A percentile compares a stretch with the other conserved stretches of the same genome.
Conservation (phyloP, 768 basidiomycete species). For the Tremella fuciformis region DNA sequence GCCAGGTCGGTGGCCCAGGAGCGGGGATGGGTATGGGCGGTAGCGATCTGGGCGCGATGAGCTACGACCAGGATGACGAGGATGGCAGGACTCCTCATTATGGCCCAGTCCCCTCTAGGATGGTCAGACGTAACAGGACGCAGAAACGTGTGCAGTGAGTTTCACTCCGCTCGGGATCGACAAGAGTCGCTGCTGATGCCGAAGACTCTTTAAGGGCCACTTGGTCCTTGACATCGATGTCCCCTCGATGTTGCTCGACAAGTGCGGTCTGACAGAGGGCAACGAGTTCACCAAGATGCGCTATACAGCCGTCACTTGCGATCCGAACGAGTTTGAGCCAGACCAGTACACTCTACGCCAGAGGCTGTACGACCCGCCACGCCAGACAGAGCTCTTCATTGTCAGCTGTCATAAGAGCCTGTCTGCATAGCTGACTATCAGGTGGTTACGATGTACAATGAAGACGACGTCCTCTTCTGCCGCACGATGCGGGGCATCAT, state of each 20-base stretch:
- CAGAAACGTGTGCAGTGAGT: slow-evolving; percentile 76
- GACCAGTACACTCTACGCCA: slow-evolving; percentile 82
- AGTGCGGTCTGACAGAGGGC: slow-evolving; percentile 73
- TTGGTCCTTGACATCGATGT: slow-evolving; percentile 79
- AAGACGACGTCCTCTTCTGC: slow-evolving; percentile 78
- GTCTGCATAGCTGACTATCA: slow-evolving; percentile 8
- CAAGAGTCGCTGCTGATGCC: background rate
- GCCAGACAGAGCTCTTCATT: slow-evolving; percentile 86
- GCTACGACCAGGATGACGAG: slow-evolving; percentile 22
- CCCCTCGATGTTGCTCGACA: slow-evolving; percentile 77
- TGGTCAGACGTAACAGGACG: slow-evolving; percentile 79
- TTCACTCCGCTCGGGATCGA: slow-evolving; percentile 49
- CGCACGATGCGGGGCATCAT: slow-evolving; percentile 94
- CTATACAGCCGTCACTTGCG: slow-evolving; percentile 91
- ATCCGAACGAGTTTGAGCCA: slow-evolving; percentile 83
- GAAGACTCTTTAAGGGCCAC: slow-evolving; percentile 84
- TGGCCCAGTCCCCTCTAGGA: slow-evolving; percentile 78
- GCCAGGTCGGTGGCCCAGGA: slow-evolving; percentile 14
- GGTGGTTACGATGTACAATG: slow-evolving; percentile 93
- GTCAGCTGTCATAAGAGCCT: slow-evolving; percentile 43
- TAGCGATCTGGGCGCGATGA: slow-evolving; percentile 19
- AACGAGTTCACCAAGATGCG: slow-evolving; percentile 90
- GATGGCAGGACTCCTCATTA: slow-evolving; percentile 61
- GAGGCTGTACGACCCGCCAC: slow-evolving; percentile 69
- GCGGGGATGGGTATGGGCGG: slow-evolving; percentile 7